phyloP scores from a whole-genome alignment of 2,329 filamentous ascomycete species.

The Aureobasidium sp. region DNA sequence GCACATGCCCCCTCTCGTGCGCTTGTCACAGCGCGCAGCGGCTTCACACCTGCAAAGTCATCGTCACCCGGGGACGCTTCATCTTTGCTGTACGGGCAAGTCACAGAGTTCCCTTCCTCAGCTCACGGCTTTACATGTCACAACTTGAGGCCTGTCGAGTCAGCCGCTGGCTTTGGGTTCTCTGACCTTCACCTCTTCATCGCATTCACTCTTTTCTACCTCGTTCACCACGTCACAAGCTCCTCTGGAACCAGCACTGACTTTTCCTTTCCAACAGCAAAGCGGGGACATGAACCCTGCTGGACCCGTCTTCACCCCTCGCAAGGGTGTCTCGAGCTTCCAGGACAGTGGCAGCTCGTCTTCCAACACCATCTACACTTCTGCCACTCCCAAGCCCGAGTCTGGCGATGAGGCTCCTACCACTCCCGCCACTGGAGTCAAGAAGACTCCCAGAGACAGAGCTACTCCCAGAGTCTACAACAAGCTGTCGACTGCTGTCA shows the following conservation, averaged over 20 bases:
- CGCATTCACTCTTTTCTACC: too few relatives aligned
- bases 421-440: neutral
- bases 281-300: too few relatives aligned
- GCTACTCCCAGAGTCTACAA: neutral
- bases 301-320: too few relatives aligned
- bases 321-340: too few relatives aligned
- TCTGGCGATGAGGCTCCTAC: constrained; percentile 9
- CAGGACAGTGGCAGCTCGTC: too few relatives aligned
- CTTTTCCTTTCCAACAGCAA: too few relatives aligned
- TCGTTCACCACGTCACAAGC: too few relatives aligned
- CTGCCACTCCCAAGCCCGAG: constrained; percentile 16
- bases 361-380: neutral
- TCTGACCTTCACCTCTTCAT: too few relatives aligned
- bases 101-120: too few relatives aligned
- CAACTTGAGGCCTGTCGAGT: too few relatives aligned
- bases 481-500: constrained; percentile 17
- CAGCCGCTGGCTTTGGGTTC: neutral
- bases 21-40: neutral
- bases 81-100: neutral
- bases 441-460: constrained; percentile 19
- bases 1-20: neutral
- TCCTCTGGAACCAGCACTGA: too few relatives aligned
- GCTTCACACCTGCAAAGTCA: neutral
- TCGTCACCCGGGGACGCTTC: neutral
- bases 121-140: too few relatives aligned